Conservation (phyloP, 768 basidiomycete genomes). For the Chalciporus piperatus region DNA sequence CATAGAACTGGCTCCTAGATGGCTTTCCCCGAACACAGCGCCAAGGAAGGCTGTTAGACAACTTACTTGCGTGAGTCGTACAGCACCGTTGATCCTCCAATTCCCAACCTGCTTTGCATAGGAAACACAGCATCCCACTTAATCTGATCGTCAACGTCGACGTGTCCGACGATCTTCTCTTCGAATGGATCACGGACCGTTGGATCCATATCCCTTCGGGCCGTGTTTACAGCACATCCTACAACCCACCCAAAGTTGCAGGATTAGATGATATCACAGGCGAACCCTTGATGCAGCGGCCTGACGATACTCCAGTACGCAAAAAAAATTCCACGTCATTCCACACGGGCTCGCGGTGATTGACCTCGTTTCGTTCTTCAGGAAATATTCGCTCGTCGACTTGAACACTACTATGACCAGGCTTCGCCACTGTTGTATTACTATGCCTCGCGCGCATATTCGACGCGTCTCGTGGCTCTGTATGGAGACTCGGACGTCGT, state of each 20-base stretch:
- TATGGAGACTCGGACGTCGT: slow-evolving; percentile 73
- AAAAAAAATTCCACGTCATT: neutral
- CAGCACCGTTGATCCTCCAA: neutral
- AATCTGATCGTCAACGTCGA: slow-evolving; percentile 81
- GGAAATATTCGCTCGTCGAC: slow-evolving; percentile 75
- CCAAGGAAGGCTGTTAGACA: slow-evolving; percentile 75
- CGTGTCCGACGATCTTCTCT: slow-evolving; percentile 78
- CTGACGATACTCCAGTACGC: slow-evolving; percentile 84
- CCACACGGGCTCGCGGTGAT: neutral
- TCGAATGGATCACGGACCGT: slow-evolving; percentile 79
- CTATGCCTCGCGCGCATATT: slow-evolving; percentile 46
- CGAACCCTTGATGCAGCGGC: slow-evolving; percentile 74
- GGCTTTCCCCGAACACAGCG: slow-evolving; percentile 87
- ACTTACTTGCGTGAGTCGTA: slow-evolving; percentile 57
- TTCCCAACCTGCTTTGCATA: slow-evolving; percentile 25
- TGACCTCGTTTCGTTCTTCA: slow-evolving; percentile 29
- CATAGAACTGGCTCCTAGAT: slow-evolving; percentile 84
- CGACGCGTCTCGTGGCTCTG: slow-evolving; percentile 53
- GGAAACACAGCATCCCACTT: slow-evolving; percentile 60
- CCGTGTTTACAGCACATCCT: slow-evolving; percentile 82
- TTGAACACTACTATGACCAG: slow-evolving; percentile 71
- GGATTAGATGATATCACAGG: slow-evolving; percentile 85
- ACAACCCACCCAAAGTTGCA: slow-evolving; percentile 75
- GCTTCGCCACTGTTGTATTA: slow-evolving; percentile 81
- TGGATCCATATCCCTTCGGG: slow-evolving; percentile 86